A percentile compares a stretch with the other conserved stretches of the same genome.
Conservation (phyloP, 345 rosid species). For the Corymbia maculata region DNA sequence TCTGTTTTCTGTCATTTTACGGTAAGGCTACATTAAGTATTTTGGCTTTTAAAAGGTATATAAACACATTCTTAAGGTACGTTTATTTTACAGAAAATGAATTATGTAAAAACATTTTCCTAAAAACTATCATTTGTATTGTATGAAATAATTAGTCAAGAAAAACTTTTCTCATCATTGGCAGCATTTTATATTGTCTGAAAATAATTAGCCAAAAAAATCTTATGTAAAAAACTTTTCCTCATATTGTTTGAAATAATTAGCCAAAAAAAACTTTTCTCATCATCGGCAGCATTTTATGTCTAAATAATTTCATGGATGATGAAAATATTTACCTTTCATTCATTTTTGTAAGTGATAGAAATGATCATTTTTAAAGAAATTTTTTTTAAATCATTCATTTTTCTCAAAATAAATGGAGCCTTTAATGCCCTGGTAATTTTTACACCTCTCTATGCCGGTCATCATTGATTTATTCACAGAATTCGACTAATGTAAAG, state of each 20-base stretch:
- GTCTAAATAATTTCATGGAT: too few relatives aligned
- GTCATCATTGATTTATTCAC: not conserved
- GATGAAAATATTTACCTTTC: not conserved
- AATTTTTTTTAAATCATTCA: not conserved
- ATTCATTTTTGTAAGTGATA: not conserved
- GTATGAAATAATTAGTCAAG: not conserved
- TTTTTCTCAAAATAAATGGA: fast-evolving
- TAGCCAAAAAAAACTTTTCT: not conserved
- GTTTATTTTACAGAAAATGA: too few relatives aligned
- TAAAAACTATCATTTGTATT: not conserved
- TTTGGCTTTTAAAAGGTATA: not conserved
- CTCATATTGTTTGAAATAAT: too few relatives aligned
- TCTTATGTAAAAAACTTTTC: too few relatives aligned
- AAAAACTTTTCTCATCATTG: fast-evolving
- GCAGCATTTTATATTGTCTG: too few relatives aligned
- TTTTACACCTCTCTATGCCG: not conserved
- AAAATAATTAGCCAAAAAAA: too few relatives aligned
- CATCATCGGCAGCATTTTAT: too few relatives aligned
- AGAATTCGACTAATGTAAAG: too few relatives aligned
- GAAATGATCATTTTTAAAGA: not conserved
- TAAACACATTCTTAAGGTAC: not conserved
- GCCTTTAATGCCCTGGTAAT: not conserved
- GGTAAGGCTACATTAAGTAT: not conserved
- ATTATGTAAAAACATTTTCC: too few relatives aligned
- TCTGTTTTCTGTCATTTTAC: not conserved